A percentile compares a stretch with the other conserved stretches of the same genome.
These are phyloP conservation scores for Aspergillus sclerotioniger DNA, from an alignment of 495 filamentous ascomycete species.

Conservation along the genomic window DNA sequence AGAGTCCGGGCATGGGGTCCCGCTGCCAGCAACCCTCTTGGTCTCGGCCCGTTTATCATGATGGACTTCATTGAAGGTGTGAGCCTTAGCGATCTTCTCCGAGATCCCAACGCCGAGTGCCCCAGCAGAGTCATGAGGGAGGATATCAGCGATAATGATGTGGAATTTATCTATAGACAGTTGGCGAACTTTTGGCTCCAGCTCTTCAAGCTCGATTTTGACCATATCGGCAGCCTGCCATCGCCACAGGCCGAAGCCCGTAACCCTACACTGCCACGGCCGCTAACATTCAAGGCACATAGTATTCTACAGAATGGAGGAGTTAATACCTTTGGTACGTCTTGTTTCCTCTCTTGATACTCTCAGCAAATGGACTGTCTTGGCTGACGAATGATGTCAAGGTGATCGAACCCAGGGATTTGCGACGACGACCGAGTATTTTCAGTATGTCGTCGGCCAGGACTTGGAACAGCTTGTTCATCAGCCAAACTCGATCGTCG, in stretches of 20 bases:
- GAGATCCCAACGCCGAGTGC: constrained; percentile 14
- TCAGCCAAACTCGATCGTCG: constrained; percentile 32
- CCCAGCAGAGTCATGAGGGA: constrained; percentile 23
- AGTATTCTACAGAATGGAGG: constrained; percentile 31
- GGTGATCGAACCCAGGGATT: constrained; percentile 34
- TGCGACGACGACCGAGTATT: constrained; percentile 29
- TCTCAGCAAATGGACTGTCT: no score
- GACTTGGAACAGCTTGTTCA: constrained; percentile 34
- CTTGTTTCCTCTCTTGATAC: constrained; percentile 4
- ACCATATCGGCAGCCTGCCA: constrained; percentile 23
- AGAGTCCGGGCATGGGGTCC: constrained; percentile 37
- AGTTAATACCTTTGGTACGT: constrained; percentile 33
- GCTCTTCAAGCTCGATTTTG: constrained; percentile 28
- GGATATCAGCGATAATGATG: constrained; percentile 22
- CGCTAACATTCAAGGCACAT: constrained; percentile 33
- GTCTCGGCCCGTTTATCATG: constrained; percentile 44
- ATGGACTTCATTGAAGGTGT: constrained; percentile 46
- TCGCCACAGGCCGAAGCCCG: constrained; percentile 13
- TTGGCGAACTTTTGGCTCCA: constrained; percentile 30
- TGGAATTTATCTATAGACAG: constrained; percentile 32
- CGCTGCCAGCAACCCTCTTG: constrained; percentile 31
- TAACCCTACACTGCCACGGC: constrained; percentile 19
- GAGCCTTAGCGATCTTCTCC: constrained; percentile 25
- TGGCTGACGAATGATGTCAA: constrained; percentile 19
- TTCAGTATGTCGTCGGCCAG: constrained; percentile 30